phyloP scores from a whole-genome alignment of 2,329 filamentous ascomycete genomes.

The Metarhizium guizhouense region DNA sequence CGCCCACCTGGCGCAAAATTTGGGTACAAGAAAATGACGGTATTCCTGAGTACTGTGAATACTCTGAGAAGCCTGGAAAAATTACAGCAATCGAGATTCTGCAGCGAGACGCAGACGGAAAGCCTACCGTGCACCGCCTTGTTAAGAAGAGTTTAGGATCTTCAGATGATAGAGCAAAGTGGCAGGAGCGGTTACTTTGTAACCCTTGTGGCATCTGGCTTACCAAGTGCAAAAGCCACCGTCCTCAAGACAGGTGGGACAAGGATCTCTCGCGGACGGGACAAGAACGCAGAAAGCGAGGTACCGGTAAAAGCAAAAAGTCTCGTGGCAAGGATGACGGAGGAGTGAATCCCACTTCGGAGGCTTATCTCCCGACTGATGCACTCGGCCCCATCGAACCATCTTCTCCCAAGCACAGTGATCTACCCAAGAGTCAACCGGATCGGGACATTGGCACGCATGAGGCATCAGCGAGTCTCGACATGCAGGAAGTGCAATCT shows the following conservation, averaged over 20 bases:
- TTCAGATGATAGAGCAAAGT: conserved; percentile 56
- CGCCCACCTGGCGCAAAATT: conserved; percentile 90
- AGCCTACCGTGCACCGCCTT: conserved; percentile 59
- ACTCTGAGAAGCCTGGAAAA: conserved; percentile 62
- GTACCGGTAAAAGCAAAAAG: conserved; percentile 37
- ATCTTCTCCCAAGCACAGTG: conserved; percentile 20
- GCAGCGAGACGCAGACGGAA: conserved; percentile 52
- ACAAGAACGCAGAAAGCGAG: conserved; percentile 41
- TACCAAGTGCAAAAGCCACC: conserved; percentile 75
- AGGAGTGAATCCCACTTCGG: conserved; percentile 39
- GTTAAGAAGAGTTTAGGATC: conserved; percentile 64
- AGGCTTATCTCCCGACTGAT: conserved; percentile 45
- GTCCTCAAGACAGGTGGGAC: conserved; percentile 77
- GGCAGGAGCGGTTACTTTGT: conserved; percentile 70
- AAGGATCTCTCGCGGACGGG: conserved; percentile 46
- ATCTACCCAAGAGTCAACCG: conserved; percentile 11
- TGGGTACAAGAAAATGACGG: conserved; percentile 71
- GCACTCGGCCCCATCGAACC: conserved; percentile 38
- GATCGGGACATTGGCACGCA: not conserved
- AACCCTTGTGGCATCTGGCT: conserved; percentile 97
- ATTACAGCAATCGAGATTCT: conserved; percentile 67
- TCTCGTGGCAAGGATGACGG: conserved; percentile 38
- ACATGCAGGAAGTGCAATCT: conserved; percentile 13
- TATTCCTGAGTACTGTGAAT: conserved; percentile 58
- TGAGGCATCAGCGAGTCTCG: conserved; percentile 3